Evolutionary conservation across 371 early-diverging fungal genomes (phyloP).

Genomic region (Mortierella sp.): DNA sequence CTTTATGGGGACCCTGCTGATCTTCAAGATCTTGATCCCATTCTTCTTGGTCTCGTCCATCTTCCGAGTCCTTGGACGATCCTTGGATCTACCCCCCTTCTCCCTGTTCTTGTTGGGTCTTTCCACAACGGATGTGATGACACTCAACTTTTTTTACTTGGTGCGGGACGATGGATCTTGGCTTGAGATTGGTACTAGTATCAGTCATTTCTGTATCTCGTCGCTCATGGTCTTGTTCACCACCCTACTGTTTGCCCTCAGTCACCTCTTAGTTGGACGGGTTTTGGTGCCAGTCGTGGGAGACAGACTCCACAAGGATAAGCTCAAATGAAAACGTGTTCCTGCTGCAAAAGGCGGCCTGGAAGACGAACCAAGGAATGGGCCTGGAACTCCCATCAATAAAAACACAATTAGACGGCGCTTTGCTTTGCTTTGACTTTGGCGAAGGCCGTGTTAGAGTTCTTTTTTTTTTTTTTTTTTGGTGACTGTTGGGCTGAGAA

Average conservation of each 20-base stretch:
- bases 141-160: conserved; percentile 94
- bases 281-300: conserved; percentile 44
- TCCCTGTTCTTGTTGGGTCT: conserved; percentile 85
- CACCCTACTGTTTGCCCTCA: conserved; percentile 73
- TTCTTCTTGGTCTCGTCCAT: conserved; percentile 89
- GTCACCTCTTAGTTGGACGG: conserved; percentile 51
- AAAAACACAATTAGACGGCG: too few species aligned
- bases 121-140: conserved; percentile 90
- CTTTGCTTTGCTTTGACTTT: too few species aligned
- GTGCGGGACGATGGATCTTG: conserved; percentile 93
- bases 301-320: conserved; percentile 42
- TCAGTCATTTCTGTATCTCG: conserved; percentile 89
- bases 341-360: too few species aligned
- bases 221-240: conserved; percentile 86
- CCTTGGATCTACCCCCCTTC: conserved; percentile 83
- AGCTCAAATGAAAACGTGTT: too few species aligned
- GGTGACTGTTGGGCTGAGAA: too few species aligned
- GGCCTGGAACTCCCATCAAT: too few species aligned
- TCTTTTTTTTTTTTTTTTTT: too few species aligned
- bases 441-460: too few species aligned
- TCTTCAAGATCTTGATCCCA: conserved; percentile 91
- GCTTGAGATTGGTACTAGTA: conserved; percentile 97
- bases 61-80: conserved; percentile 78
- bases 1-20: conserved; percentile 86
- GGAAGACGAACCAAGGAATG: too few species aligned